Evolutionary conservation across 805 yeast species (phyloP).

Genomic region (Candida wancherniae): DNA sequence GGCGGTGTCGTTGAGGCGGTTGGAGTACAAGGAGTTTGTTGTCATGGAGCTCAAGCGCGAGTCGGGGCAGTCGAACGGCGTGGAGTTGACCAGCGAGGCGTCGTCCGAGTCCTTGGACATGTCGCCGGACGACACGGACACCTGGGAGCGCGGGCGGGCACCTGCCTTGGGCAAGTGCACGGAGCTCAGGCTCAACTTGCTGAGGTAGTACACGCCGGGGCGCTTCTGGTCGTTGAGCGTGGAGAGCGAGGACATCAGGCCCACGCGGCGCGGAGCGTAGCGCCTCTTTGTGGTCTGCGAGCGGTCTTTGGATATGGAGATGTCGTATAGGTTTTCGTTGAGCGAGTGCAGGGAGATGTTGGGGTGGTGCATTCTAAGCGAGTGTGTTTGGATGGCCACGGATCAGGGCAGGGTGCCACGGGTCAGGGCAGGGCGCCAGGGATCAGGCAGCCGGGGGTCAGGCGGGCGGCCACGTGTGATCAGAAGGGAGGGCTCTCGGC

Average conservation of each 20-base stretch:
- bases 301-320: conserved; percentile 12
- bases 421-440: no score
- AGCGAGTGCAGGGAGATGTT: conserved; percentile 20
- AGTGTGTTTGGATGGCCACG: background rate
- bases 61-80: conserved; percentile 32
- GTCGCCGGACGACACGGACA: conserved; percentile 29
- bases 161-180: conserved; percentile 13
- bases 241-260: conserved; percentile 23
- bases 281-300: conserved; percentile 16
- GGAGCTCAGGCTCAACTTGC: conserved; percentile 24
- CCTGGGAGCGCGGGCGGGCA: conserved; percentile 29
- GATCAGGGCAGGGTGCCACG: no score
- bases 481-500: no score
- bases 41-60: conserved; percentile 38
- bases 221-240: conserved; percentile 24
- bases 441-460: no score
- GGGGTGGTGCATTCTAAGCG: conserved; percentile 16
- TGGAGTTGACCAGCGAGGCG: conserved; percentile 26
- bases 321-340: conserved; percentile 26
- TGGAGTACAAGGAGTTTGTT: conserved; percentile 20
- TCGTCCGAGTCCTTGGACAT: conserved; percentile 32
- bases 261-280: conserved; percentile 23
- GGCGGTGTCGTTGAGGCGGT: conserved; percentile 4
- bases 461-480: no score
- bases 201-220: conserved; percentile 39